Evolutionary conservation across 305 asterid genomes (phyloP).

Genomic region (Fraxinus velutina): DNA sequence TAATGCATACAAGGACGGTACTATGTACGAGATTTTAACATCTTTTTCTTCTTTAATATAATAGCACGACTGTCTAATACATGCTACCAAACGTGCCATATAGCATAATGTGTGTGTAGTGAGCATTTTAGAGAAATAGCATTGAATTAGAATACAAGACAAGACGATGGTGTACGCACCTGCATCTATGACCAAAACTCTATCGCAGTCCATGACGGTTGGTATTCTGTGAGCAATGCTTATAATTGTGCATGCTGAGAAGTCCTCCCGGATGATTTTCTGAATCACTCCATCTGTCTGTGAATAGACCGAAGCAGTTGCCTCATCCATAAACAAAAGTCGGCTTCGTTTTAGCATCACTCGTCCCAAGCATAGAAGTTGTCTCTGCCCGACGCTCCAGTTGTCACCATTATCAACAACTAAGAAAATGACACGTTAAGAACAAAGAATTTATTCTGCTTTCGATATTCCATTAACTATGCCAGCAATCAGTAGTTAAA

Average conservation of each 20-base stretch:
- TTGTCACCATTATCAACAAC: conserved; percentile 88
- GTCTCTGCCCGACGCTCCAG: conserved; percentile 99
- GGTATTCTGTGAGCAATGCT: conserved; percentile 99
- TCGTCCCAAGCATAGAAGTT: conserved; percentile 85
- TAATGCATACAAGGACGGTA: not conserved
- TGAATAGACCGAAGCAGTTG: conserved; percentile 94
- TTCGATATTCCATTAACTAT: not conserved
- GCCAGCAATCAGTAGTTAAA: not conserved
- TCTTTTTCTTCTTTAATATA: not conserved
- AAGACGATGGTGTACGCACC: conserved; percentile 36
- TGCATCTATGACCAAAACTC: conserved; percentile 86
- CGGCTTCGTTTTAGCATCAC: conserved; percentile 86
- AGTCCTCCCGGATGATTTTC: conserved; percentile 87
- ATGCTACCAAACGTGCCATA: not conserved
- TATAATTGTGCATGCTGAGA: conserved; percentile 74
- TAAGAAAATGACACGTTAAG: conserved; percentile 3
- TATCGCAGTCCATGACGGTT: conserved; percentile 91
- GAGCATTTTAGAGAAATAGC: not conserved
- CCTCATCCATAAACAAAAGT: conserved; percentile 90
- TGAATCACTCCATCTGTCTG: conserved; percentile 89
- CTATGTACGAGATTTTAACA: not conserved
- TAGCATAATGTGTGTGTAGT: not conserved
- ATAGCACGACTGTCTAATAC: not conserved
- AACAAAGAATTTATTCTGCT: not conserved
- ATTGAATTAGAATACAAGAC: not conserved